Percentiles rank a stretch among this genome's conserved stretches.
Conservation (phyloP, 257 asterid genomes). For the Capsicum rhomboideum region DNA sequence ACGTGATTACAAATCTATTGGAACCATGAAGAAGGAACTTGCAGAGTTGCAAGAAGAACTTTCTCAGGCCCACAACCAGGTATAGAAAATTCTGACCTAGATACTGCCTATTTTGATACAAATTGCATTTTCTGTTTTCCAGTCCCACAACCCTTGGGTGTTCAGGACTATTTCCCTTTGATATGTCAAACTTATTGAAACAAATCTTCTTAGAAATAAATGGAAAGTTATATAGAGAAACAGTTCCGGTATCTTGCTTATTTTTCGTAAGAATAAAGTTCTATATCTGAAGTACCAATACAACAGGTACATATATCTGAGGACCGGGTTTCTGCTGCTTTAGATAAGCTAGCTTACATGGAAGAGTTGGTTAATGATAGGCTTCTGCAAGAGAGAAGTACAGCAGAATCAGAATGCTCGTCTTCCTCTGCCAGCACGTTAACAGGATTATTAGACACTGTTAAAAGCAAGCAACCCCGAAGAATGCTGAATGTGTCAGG, state of each 20-base stretch:
- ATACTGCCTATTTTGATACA: neutral
- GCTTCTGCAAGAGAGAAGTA: slow-evolving; percentile 52
- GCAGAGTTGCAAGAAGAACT: slow-evolving; percentile 82
- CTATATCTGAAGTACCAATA: neutral
- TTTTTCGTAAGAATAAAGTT: neutral
- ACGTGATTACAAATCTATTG: slow-evolving; percentile 88
- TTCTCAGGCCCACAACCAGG: slow-evolving; percentile 80
- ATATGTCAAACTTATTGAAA: neutral
- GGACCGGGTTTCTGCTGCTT: slow-evolving; percentile 75
- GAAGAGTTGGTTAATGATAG: slow-evolving; percentile 72
- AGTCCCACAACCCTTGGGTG: neutral
- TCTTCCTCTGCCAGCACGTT: slow-evolving; percentile 54
- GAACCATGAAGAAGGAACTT: slow-evolving; percentile 77
- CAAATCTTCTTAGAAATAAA: neutral
- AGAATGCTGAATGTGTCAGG: slow-evolving; percentile 76
- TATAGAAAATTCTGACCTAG: neutral
- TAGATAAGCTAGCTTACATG: slow-evolving; percentile 89
- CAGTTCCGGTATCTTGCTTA: neutral
- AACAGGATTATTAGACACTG: slow-evolving; percentile 19
- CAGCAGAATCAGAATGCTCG: slow-evolving; percentile 25
- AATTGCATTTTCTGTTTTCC: neutral
- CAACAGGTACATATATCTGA: slow-evolving; percentile 85
- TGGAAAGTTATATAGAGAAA: neutral
- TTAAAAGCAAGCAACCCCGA: slow-evolving; percentile 25
- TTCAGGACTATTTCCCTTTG: neutral